A percentile compares a stretch with the other conserved stretches of the same genome.
These are phyloP conservation scores for Myxozyma udenii DNA, from an alignment of 805 yeast species.

Conservation along the genomic window DNA sequence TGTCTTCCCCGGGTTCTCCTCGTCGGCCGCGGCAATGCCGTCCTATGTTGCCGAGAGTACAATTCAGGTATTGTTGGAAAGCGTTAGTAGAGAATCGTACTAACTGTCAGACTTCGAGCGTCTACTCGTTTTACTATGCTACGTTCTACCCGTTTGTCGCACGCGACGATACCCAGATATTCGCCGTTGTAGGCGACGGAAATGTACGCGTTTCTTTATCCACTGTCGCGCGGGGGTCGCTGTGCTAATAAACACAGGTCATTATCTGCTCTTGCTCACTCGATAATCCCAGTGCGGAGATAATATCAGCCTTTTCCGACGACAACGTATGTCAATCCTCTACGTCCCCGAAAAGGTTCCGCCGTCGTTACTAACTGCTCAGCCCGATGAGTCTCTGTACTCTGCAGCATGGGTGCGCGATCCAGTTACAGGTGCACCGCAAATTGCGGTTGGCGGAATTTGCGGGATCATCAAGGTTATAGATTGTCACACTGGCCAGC, in stretches of 20 bases:
- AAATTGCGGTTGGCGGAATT: conserved; percentile 27
- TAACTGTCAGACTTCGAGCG: conserved; percentile 12
- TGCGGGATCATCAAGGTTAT: conserved; percentile 22
- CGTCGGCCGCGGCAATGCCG: neutral
- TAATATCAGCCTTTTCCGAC: conserved; percentile 17
- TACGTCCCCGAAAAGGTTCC: neutral
- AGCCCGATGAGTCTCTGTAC: conserved; percentile 25
- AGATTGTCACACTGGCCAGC: conserved; percentile 20
- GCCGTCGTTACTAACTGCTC: neutral
- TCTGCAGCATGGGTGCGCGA: conserved; percentile 20
- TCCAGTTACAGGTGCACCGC: conserved; percentile 17
- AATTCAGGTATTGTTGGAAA: too few species aligned
- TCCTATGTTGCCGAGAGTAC: neutral
- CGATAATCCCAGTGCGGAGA: neutral
- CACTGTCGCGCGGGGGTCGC: neutral
- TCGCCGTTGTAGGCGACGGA: conserved; percentile 22
- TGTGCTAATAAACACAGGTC: neutral
- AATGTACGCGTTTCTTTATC: conserved; percentile 6
- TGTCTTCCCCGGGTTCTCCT: neutral
- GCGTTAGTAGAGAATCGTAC: too few species aligned
- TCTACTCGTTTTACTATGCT: conserved; percentile 20
- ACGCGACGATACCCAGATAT: conserved; percentile 10
- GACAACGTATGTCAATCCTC: conserved; percentile 8
- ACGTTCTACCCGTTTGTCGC: conserved; percentile 14
- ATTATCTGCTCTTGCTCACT: conserved; percentile 10